A percentile compares a stretch with the other conserved stretches of the same genome.
Conservation (phyloP, 2,329 filamentous ascomycete species). For the Ceratocystis albifundus region DNA sequence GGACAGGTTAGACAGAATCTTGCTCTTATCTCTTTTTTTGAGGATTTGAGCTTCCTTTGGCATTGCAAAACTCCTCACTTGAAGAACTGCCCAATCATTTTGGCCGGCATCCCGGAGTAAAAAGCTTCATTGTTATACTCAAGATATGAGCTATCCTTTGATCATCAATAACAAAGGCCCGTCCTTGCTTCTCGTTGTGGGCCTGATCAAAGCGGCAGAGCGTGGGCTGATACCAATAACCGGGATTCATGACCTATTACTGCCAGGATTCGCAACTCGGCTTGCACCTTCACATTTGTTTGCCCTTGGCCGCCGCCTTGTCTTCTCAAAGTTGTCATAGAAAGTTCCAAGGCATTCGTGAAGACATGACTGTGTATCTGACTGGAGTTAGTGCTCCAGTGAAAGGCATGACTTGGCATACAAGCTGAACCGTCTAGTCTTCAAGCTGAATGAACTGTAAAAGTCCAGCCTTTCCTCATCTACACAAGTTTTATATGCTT, state of each 20-base stretch:
- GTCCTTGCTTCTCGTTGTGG: not conserved
- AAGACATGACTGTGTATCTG: not conserved
- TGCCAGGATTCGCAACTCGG: not conserved
- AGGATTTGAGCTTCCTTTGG: not conserved
- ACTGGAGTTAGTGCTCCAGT: not conserved
- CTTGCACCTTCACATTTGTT: not conserved
- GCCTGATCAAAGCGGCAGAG: constrained; percentile 1
- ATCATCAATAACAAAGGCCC: not conserved
- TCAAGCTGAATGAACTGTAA: not conserved
- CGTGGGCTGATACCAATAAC: constrained; percentile 6
- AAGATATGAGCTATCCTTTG: not conserved
- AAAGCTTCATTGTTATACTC: not conserved
- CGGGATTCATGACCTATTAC: constrained; percentile 5
- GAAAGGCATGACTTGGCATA: not conserved
- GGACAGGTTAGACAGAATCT: not conserved
- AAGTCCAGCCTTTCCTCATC: not conserved
- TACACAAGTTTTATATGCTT: not conserved
- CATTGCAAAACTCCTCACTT: not conserved
- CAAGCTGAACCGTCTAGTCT: not conserved
- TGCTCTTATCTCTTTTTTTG: not conserved
- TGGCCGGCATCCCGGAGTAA: not conserved
- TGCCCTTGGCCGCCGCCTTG: not conserved
- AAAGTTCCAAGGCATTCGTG: not conserved
- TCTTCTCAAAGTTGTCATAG: not conserved
- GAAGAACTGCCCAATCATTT: not conserved